These are phyloP conservation scores for Acmispon strigosus DNA, from an alignment of 306 rosid genomes.

Conservation along the genomic window DNA sequence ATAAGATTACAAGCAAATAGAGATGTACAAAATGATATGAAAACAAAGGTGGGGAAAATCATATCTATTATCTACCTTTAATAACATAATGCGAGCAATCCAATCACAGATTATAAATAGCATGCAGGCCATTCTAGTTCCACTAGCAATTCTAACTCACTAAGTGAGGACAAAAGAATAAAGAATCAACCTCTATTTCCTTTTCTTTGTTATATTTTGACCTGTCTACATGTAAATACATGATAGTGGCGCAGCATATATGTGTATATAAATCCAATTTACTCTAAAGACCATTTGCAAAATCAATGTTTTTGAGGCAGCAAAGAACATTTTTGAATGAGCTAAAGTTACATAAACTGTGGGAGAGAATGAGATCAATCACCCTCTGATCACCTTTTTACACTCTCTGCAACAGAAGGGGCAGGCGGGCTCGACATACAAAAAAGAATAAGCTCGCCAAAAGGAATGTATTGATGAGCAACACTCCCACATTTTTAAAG, in stretches of 20 bases:
- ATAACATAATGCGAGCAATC: not conserved
- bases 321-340: conserved; percentile 8
- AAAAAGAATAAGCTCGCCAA: conserved; percentile 31
- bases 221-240: conserved; percentile 19
- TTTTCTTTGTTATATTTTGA: not conserved
- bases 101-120: not conserved
- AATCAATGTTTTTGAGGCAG: not conserved
- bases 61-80: not conserved
- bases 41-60: not conserved
- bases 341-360: conserved; percentile 6
- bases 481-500: not conserved
- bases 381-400: conserved; percentile 11
- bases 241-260: not conserved
- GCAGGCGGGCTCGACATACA: conserved; percentile 13
- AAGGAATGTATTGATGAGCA: conserved; percentile 13
- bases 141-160: not conserved
- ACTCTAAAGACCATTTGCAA: conserved; percentile 8
- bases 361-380: not conserved
- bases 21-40: too few relatives aligned
- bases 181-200: conserved; percentile 13
- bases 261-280: conserved; percentile 7
- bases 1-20: too few relatives aligned
- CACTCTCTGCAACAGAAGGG: conserved; percentile 6
- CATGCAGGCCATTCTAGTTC: not conserved
- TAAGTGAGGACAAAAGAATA: not conserved